Base-by-base conservation (phyloP, 2,329 filamentous ascomycete species). In the Colletotrichum tropicicola region DNA sequence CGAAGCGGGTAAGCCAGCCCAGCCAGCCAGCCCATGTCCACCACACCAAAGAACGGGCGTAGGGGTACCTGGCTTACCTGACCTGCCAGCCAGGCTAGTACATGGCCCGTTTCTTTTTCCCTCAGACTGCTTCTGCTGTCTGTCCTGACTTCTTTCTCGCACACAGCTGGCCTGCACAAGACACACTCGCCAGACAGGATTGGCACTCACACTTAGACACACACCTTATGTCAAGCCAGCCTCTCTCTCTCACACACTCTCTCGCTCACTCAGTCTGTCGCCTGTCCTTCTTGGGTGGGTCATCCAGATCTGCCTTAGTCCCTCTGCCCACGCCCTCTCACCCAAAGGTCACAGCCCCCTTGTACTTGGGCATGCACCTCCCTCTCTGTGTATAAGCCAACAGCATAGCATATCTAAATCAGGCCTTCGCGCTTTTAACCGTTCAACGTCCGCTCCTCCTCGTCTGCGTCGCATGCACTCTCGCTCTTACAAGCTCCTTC, bases 11-110 rank as follows among this genome's bases (percentile, higher is more conserved):
- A 13, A 45, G 48, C 57, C 57, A 57, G 41, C 30, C 37, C 39
- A 60, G 39, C 19, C 39, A 43, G 62, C 58, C 57, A 58, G 44
- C 44, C 23, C 49, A 65, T 65, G 49, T 65, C 49, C 27, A 52
- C 47, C 59, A 51, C 58, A 19, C 75, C 75, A 59, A 77, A 78
- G 65, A 74, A 75, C 15, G 71, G 72, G 68, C 75, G 75, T 57
- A 77, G 45, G 51, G 75, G 74, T 15, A 73, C 73, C 65, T 71
- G 49, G 28, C 41, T 61, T 77, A 69, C 57, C n/a, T 25, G 10
- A 17, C 39, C n/a, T 60, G 52, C 30, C 28, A 30, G 30, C 21
- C 32, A 45, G 49, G 37, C 28, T 48, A 44, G 41, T 45, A 44
- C 62, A 49, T 49, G 58, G 23, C 51, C 44, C 51, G 30, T 64